phyloP scores from a whole-genome alignment of 805 yeast genomes.

The Osmozyma mogii region DNA sequence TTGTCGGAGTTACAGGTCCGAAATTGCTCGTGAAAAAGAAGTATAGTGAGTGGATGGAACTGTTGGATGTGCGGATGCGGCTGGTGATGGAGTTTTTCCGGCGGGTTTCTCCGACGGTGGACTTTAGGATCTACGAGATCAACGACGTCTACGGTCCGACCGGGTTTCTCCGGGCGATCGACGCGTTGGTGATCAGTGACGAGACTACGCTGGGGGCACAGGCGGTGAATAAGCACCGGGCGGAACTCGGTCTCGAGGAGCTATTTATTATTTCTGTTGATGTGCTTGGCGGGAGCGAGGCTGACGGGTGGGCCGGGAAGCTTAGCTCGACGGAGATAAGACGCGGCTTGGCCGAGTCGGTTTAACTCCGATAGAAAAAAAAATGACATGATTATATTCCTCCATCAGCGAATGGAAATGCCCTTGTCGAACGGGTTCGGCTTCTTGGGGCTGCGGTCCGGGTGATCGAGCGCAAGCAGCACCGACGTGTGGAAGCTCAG shows the following conservation, averaged over 20 bases:
- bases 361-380: too few relatives aligned
- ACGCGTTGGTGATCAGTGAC: constrained; percentile 71
- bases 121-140: constrained; percentile 51
- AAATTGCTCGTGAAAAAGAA: constrained; percentile 68
- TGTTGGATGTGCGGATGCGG: constrained; percentile 43
- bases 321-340: constrained; percentile 81
- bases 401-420: constrained; percentile 27
- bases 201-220: constrained; percentile 76
- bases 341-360: too few relatives aligned
- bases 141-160: constrained; percentile 94
- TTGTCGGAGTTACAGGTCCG: constrained; percentile 80
- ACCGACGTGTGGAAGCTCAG: constrained; percentile 33
- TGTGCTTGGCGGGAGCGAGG: constrained; percentile 51
- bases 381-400: too few relatives aligned
- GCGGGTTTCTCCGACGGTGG: constrained; percentile 34
- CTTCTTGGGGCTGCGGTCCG: constrained; percentile 59
- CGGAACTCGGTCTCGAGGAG: constrained; percentile 42
- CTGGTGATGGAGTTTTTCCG: constrained; percentile 44
- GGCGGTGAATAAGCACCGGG: constrained; percentile 59
- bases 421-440: constrained; percentile 33
- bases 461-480: constrained; percentile 76
- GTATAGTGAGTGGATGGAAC: constrained; percentile 55
- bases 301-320: constrained; percentile 55
- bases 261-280: constrained; percentile 31
- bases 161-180: constrained; percentile 61